Evolutionary conservation across 768 basidiomycete genomes (phyloP).

Genomic region (Rhodotorula kratochvilovae): DNA sequence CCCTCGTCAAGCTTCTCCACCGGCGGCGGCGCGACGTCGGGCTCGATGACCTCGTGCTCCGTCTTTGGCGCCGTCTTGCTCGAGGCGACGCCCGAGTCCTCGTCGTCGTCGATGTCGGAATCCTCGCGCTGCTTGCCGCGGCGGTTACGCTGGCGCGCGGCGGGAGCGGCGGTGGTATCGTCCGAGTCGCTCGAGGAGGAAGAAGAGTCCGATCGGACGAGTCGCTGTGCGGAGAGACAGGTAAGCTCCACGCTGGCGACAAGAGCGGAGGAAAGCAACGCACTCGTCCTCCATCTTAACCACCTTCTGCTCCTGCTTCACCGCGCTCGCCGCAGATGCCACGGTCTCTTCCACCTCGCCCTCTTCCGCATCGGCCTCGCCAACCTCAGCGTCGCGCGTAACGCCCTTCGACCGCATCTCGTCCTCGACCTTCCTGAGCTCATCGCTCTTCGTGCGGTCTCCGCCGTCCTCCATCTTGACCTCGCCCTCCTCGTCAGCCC

Average conservation of each 20-base stretch:
- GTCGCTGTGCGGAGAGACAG: conserved; percentile 6
- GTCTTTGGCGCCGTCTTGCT: conserved; percentile 32
- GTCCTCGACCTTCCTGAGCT: conserved; percentile 18
- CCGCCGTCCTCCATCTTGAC: conserved; percentile 1
- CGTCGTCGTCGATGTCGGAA: conserved; percentile 29
- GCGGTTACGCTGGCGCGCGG: conserved; percentile 4
- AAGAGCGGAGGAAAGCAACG: background rate
- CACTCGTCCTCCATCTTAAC: conserved; percentile 11
- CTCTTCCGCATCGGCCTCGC: background rate
- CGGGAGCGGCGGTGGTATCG: background rate
- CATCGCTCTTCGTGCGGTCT: background rate
- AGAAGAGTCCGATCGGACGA: conserved; percentile 24
- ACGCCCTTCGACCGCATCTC: conserved; percentile 33
- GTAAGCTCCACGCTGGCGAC: no score
- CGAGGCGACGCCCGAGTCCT: background rate
- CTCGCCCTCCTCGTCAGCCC: background rate
- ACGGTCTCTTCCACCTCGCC: background rate
- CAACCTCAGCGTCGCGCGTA: conserved; percentile 3
- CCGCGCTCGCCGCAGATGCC: background rate
- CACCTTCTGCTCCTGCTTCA: background rate
- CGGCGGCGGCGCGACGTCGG: conserved; percentile 53
- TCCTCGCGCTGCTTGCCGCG: conserved; percentile 10
- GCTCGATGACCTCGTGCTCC: conserved; percentile 52
- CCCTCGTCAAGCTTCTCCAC: conserved; percentile 60
- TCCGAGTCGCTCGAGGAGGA: conserved; percentile 20